Percentiles rank a stretch among this genome's conserved stretches.
Conservation (phyloP, 2,329 filamentous ascomycete genomes). For the Thielaviopsis euricoi region DNA sequence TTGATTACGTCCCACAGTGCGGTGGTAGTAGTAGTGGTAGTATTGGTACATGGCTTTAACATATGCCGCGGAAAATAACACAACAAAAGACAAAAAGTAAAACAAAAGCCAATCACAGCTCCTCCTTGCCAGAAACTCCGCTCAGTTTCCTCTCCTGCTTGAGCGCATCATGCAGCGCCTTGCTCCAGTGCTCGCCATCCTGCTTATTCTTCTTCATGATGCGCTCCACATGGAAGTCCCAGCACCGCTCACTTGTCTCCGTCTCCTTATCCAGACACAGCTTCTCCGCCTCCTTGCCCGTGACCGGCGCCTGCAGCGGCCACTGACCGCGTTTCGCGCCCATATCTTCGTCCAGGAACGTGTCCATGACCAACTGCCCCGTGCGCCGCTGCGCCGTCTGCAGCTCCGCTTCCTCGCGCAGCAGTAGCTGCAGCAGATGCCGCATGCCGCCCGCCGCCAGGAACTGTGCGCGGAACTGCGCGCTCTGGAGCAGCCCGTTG, state of each 20-base stretch:
- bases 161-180: constrained; percentile 23
- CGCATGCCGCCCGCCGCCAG: constrained; percentile 36
- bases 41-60: too few species aligned
- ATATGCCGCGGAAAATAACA: not conserved
- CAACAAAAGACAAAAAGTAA: not conserved
- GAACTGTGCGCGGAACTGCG: constrained; percentile 37
- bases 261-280: constrained; percentile 20
- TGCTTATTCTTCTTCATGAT: constrained; percentile 23
- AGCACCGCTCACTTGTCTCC: constrained; percentile 33
- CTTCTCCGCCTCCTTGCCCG: constrained; percentile 16
- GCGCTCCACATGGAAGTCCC: constrained; percentile 35
- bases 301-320: constrained; percentile 25
- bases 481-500: constrained; percentile 38
- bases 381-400: constrained; percentile 35
- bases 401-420: constrained; percentile 22
- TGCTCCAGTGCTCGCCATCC: constrained; percentile 29
- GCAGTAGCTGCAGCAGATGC: constrained; percentile 35
- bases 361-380: constrained; percentile 43
- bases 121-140: constrained; percentile 14
- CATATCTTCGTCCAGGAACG: constrained; percentile 49
- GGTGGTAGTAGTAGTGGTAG: too few species aligned
- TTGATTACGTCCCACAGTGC: too few species aligned
- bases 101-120: constrained; percentile 16
- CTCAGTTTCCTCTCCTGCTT: constrained; percentile 18
- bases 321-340: constrained; percentile 41